These are phyloP conservation scores for Backusella parvicylindrica DNA, from an alignment of 192 early-diverging fungal genomes.

Conservation along the genomic window DNA sequence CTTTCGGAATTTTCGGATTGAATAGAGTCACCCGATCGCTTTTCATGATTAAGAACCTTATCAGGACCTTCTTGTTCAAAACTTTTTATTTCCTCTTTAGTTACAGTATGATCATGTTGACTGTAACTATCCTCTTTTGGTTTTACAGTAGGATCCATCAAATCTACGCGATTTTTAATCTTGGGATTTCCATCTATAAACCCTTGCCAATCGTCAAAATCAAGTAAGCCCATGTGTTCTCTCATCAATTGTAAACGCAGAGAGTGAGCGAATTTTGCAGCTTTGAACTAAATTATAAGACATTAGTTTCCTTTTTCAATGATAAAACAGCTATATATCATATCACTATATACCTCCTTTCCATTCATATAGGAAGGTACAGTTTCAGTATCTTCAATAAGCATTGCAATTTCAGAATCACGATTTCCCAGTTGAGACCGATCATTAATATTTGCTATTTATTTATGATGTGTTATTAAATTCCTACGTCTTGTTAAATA, in stretches of 20 bases:
- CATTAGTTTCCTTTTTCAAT: neutral
- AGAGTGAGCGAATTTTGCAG: conserved; percentile 64
- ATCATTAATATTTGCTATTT: conserved; percentile 11
- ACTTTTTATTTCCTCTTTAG: conserved; percentile 20
- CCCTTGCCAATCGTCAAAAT: conserved; percentile 34
- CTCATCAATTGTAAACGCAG: conserved; percentile 74
- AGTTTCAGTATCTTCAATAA: conserved; percentile 73
- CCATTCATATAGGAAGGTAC: conserved; percentile 70
- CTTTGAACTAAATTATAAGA: conserved; percentile 46
- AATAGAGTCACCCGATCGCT: neutral
- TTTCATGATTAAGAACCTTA: conserved; percentile 7
- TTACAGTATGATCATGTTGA: neutral
- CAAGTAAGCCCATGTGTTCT: conserved; percentile 75
- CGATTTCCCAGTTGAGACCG: conserved; percentile 4
- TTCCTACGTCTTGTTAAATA: neutral
- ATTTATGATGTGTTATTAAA: neutral
- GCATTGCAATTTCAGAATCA: conserved; percentile 44
- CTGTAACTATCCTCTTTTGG: neutral
- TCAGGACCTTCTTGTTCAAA: conserved; percentile 38
- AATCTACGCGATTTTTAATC: neutral
- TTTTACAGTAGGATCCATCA: neutral
- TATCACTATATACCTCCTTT: conserved; percentile 25
- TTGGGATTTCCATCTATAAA: conserved; percentile 14
- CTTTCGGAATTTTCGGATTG: neutral
- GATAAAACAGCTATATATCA: neutral